A percentile compares a stretch with the other conserved stretches of the same genome.
Evolutionary conservation across 2,329 filamentous ascomycete genomes (phyloP).

Genomic region (Stagonosporopsis cucurbitacearum): DNA sequence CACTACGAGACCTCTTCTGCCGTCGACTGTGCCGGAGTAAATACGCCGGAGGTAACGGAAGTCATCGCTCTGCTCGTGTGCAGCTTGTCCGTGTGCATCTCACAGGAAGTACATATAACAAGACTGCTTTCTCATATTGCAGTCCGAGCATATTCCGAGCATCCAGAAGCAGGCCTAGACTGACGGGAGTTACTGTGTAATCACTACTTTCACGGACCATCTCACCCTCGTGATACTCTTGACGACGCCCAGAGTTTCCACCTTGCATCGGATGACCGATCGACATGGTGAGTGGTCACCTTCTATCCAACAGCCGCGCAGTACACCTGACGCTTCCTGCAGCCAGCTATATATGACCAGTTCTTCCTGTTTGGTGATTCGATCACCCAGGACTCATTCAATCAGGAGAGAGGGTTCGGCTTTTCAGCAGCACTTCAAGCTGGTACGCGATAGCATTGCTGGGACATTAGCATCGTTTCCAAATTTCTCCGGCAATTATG

Average conservation of each 20-base stretch:
- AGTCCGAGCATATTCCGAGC: neutral
- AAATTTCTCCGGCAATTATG: constrained; percentile 1
- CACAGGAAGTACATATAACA: neutral
- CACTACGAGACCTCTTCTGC: constrained; percentile 8
- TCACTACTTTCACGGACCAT: constrained; percentile 9
- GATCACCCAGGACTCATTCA: constrained; percentile 74
- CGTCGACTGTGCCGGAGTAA: constrained; percentile 12
- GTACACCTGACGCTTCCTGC: neutral
- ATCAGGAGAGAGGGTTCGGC: constrained; percentile 71
- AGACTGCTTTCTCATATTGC: neutral
- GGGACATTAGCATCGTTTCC: neutral
- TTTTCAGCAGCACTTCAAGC: constrained; percentile 75
- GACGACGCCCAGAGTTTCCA: constrained; percentile 17
- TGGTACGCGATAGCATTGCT: constrained; percentile 56
- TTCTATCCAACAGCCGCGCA: neutral
- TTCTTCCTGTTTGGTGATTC: constrained; percentile 87
- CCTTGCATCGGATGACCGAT: neutral
- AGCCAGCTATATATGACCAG: constrained; percentile 49
- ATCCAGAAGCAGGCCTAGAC: neutral
- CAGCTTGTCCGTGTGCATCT: constrained; percentile 5
- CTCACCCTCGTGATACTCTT: constrained; percentile 18
- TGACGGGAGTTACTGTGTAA: neutral
- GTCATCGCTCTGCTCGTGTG: constrained; percentile 1
- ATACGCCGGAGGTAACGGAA: constrained; percentile 5
- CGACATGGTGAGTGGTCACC: constrained; percentile 19